Percentiles rank a stretch among this genome's conserved stretches.
These are phyloP conservation scores for Trichocladium uniseriatum DNA, from an alignment of 495 filamentous ascomycete species.

Conservation along the genomic window DNA sequence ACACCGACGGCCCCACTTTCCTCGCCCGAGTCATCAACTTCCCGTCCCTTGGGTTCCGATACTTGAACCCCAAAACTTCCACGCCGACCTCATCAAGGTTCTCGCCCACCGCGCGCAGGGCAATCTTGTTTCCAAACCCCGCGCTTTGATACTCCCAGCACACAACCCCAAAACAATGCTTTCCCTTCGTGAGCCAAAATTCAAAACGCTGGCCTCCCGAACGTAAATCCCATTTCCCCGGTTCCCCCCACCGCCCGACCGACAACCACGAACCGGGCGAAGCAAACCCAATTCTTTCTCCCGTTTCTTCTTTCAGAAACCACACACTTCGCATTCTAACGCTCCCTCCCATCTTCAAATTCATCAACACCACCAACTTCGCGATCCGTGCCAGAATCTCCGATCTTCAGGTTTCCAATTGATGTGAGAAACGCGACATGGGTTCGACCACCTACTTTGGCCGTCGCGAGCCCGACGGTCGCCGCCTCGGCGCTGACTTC, in stretches of 20 bases:
- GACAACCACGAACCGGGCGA: neutral
- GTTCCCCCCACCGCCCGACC: neutral
- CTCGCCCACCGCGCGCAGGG: neutral
- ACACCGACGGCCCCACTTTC: slow-evolving; percentile 2
- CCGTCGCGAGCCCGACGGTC: slow-evolving; percentile 14
- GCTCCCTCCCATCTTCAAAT: neutral
- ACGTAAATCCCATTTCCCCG: neutral
- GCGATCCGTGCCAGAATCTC: neutral
- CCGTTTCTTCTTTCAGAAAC: neutral
- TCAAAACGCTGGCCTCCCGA: neutral
- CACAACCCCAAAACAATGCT: neutral
- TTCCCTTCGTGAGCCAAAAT: neutral
- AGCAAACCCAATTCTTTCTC: neutral
- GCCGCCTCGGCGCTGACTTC: slow-evolving; percentile 18
- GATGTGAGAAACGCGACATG: slow-evolving; percentile 7
- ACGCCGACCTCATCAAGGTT: neutral
- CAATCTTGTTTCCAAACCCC: neutral
- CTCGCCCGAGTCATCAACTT: slow-evolving; percentile 7
- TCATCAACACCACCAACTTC: neutral
- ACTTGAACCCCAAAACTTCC: neutral
- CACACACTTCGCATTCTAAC: neutral
- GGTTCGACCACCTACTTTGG: slow-evolving; percentile 16
- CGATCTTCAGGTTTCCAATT: neutral
- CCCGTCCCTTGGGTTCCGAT: neutral
- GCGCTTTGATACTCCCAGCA: neutral